phyloP scores from a whole-genome alignment of 106 monocot species.

The Acorus gramineus region DNA sequence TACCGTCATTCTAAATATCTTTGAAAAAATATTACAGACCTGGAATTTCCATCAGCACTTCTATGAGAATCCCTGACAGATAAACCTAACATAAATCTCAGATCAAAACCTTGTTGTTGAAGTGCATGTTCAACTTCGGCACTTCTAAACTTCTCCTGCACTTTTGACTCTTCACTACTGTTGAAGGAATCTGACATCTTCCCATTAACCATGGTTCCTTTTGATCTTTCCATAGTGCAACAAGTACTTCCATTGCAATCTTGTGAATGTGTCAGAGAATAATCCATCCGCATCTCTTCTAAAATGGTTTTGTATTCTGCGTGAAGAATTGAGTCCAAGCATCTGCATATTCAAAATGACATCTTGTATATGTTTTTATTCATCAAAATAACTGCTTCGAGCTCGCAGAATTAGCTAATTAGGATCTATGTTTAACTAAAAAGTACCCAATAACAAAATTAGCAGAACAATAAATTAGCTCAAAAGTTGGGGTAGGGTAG shows the following conservation, averaged over 20 bases:
- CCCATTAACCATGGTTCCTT: conserved; percentile 11
- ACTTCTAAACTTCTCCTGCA: conserved; percentile 2
- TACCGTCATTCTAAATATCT: background rate
- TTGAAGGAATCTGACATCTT: conserved; percentile 5
- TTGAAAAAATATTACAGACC: conserved; percentile 32
- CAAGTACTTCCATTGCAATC: conserved; percentile 10
- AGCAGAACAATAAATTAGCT: too few species aligned
- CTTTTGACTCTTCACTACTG: conserved; percentile 7
- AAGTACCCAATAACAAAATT: too few species aligned
- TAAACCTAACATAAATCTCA: conserved; percentile 28
- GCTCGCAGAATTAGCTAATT: too few species aligned
- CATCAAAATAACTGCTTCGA: too few species aligned
- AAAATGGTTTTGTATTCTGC: conserved; percentile 84
- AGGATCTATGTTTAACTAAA: too few species aligned
- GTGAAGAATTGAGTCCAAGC: conserved; percentile 83
- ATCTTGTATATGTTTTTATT: too few species aligned
- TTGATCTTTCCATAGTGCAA: conserved; percentile 1
- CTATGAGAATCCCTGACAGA: conserved; percentile 17
- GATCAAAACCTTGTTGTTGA: conserved; percentile 20
- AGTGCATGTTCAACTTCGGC: conserved; percentile 9
- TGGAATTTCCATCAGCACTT: conserved; percentile 19
- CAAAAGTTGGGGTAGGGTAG: too few species aligned
- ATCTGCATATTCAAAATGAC: conserved; percentile 29
- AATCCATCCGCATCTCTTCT: conserved; percentile 77
- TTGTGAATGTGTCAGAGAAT: conserved; percentile 25